Evolutionary conservation across 164 flowering plant species (phyloP).

Genomic region (Macadamia integrifolia): DNA sequence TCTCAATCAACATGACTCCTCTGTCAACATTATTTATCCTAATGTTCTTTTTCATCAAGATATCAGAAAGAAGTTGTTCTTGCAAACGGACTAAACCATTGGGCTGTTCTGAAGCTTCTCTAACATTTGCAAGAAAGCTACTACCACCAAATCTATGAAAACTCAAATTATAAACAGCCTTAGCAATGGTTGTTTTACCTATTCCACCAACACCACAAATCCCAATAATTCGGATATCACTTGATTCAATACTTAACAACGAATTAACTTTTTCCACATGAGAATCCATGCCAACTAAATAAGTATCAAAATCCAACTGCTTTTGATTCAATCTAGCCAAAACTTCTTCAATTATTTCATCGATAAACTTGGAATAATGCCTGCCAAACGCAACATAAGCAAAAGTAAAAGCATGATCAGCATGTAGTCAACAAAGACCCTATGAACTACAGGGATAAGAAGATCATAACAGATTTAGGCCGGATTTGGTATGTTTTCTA

Average conservation of each 20-base stretch:
- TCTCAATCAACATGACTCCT: background rate
- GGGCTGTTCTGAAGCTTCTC: slow-evolving; percentile 7
- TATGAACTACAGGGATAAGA: no score
- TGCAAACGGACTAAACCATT: slow-evolving; percentile 5
- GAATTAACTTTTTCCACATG: background rate
- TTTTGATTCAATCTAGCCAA: background rate
- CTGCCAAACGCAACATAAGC: background rate
- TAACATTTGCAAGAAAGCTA: slow-evolving; percentile 11
- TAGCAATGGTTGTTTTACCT: slow-evolving; percentile 13
- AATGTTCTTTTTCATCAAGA: background rate
- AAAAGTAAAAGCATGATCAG: no score
- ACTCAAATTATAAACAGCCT: slow-evolving; percentile 3
- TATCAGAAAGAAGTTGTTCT: slow-evolving; percentile 8
- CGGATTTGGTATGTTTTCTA: no score
- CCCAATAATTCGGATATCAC: slow-evolving; percentile 8
- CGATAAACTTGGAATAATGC: slow-evolving; percentile 5
- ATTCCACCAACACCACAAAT: slow-evolving; percentile 10
- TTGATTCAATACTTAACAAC: slow-evolving; percentile 9
- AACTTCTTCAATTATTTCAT: background rate
- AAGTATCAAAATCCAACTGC: background rate
- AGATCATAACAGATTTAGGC: no score
- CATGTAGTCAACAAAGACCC: no score
- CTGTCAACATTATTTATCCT: background rate
- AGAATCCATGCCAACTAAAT: slow-evolving; percentile 10
- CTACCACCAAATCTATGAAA: slow-evolving; percentile 1